Conservation (phyloP, 163 green algal species). For the Chloroidium sp. region DNA sequence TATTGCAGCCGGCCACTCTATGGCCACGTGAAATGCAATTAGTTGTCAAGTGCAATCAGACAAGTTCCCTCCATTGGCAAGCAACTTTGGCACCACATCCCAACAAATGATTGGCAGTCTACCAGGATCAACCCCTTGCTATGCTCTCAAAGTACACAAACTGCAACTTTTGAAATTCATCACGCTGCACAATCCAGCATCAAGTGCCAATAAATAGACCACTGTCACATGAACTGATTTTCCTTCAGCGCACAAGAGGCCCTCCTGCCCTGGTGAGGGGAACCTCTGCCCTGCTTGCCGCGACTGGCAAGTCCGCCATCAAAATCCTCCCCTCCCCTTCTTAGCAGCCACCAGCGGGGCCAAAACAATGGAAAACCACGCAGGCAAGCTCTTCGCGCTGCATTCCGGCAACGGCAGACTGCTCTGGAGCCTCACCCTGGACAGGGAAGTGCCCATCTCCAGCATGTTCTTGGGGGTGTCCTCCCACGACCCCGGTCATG, state of each 20-base stretch:
- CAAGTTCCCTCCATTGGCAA: too few relatives aligned
- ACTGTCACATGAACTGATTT: too few relatives aligned
- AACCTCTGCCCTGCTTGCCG: not conserved
- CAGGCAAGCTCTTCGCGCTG: conserved; percentile 66
- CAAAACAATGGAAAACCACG: not conserved
- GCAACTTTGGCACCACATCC: too few relatives aligned
- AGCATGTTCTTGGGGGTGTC: conserved; percentile 38
- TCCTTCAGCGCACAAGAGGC: not conserved
- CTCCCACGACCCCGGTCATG: conserved; percentile 50
- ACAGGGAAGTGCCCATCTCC: not conserved
- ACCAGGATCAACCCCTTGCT: too few relatives aligned
- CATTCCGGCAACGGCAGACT: conserved; percentile 82
- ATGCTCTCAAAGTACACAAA: too few relatives aligned
- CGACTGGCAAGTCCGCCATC: not conserved
- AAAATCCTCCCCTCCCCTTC: not conserved
- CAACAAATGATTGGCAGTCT: too few relatives aligned
- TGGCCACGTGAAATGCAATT: too few relatives aligned
- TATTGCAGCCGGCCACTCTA: too few relatives aligned
- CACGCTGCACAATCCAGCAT: too few relatives aligned
- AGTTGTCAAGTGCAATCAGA: too few relatives aligned
- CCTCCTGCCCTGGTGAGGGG: not conserved
- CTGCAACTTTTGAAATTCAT: too few relatives aligned
- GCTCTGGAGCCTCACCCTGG: conserved; percentile 57
- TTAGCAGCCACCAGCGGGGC: not conserved
- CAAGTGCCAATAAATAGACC: too few relatives aligned